Base-by-base conservation (phyloP, 768 basidiomycete species). In the Sarcodon aspratus region DNA sequence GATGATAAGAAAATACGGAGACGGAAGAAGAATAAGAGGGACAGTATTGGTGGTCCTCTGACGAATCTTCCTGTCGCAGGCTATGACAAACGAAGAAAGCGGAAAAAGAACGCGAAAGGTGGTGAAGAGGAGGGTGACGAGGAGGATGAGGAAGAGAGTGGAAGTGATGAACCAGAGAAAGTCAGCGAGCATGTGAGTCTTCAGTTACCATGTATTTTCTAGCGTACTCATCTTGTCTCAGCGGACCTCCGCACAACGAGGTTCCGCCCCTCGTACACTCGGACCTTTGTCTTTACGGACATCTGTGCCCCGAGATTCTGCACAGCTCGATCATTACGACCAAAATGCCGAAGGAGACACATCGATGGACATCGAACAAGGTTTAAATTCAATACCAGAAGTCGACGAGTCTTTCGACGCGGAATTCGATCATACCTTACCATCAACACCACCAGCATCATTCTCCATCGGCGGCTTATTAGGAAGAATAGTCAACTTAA, bases 61-160 rank as follows among this genome's bases (percentile, higher is more conserved):
- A 80, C 77, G 12, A 75, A 74, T n/a, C 67, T 89, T 3, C 86
- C 86, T 8, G 73, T 80, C 44, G 72, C 83, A 17, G 70, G 72
- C 11, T 76, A 81, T 50, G 80, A 82, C 52, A 88, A 80, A 63
- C 68, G 66, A 47, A 70, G 66, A 56, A 75, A 71, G 65, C 81
- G 72, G 62, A 78, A 69, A 58, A 47, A 58, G 50, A 52, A 62
- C 57, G 55, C 59, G 3, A 71, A 70, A 35, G 59, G 61, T 11
- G 69, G 50, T 33, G 54, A 50, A 3, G 67, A 58, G 12, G 74
- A 62, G 12, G 69, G 53, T 3, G 78, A 74, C 18, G 69, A 56
- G n/a, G 50, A 57, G 9, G 74, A 63, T 10, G 69, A 56, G n/a
- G 51, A 57, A 9, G 74, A 63, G 10, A 69, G 55, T 0, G 79